Evolutionary conservation across 2,329 filamentous ascomycete genomes (phyloP).

Genomic region (Fusarium incarnatum): DNA sequence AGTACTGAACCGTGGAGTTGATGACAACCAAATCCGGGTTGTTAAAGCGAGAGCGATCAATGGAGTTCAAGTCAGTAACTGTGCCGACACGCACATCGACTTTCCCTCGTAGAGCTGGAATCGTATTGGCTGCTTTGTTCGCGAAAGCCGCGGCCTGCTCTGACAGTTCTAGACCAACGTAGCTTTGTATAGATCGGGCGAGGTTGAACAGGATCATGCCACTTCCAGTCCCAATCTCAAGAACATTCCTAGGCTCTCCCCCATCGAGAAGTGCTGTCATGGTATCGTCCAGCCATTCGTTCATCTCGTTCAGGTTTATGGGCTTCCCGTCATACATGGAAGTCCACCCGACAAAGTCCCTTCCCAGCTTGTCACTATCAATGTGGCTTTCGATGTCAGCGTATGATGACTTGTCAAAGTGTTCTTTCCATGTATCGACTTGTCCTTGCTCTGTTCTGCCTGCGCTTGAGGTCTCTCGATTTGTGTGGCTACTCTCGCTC

Average conservation of each 20-base stretch:
- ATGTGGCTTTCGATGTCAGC: conserved; percentile 19
- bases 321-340: conserved; percentile 44
- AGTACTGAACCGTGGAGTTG: conserved; percentile 49
- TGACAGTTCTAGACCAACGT: conserved; percentile 43
- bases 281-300: conserved; percentile 46
- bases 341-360: conserved; percentile 44
- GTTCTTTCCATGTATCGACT: conserved; percentile 5
- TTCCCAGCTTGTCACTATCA: conserved; percentile 21
- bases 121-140: neutral
- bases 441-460: neutral
- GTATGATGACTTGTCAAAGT: conserved; percentile 29
- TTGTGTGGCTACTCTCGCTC: neutral
- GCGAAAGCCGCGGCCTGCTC: neutral
- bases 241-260: neutral
- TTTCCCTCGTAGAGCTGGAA: neutral
- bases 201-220: conserved; percentile 48
- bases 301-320: conserved; percentile 36
- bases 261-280: conserved; percentile 25
- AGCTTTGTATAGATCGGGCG: conserved; percentile 17
- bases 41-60: neutral
- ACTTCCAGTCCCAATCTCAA: conserved; percentile 44
- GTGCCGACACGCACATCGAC: neutral
- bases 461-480: neutral
- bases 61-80: neutral
- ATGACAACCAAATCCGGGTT: conserved; percentile 33